Base-by-base conservation (phyloP, 148 eudicot genomes). In the Vaccinium corymbosum region DNA sequence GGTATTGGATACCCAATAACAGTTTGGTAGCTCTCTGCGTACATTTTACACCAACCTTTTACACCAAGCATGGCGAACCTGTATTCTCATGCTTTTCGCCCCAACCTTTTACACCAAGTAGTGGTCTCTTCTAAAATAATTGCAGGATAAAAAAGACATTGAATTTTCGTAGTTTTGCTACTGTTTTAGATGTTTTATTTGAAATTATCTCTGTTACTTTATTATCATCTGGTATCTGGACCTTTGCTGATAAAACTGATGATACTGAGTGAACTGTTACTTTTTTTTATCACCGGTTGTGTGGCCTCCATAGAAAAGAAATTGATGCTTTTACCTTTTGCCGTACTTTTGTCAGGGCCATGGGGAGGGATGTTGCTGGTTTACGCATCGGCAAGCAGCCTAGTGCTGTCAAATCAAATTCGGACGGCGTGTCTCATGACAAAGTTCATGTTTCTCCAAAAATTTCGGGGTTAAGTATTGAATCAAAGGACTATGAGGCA, bases 311-410 rank as follows among this genome's bases (percentile, higher is more conserved):
- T 49, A 50, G 50, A 83, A n/a, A 32, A 83, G 76, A 19, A 77
- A n/a, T 27, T 76, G 61, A 83, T 27, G 22, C 55, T 42, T 61
- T 78, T 38, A 22, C 61, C 50, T 75, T 32, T 64, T 27, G 42
- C 17, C 38, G 7, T 68, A 68, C 17, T 84, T 82, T 88, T 79
- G 8, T 85, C 92, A 94, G 99, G 89, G 86, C 62, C 78, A 94
- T 96, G 99, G 98, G 95, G 81, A 93, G 97, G 84, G 94, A 94
- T 77, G 87, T 93, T 85, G 83, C 94, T 64, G 94, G 95, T 78
- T 75, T 91, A 85, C 91, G 90, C 50, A 55, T 73, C 17, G 98
- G 90, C 76, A 86, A 86, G 83, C 90, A 86, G 80, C 85, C 90
- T 75, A 78, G 85, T 85, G 55, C 73, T 83, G 85, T 88, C 79